Conservation (phyloP, 202 grass and related monocot species). For the Dendrocalamus latiflorus region DNA sequence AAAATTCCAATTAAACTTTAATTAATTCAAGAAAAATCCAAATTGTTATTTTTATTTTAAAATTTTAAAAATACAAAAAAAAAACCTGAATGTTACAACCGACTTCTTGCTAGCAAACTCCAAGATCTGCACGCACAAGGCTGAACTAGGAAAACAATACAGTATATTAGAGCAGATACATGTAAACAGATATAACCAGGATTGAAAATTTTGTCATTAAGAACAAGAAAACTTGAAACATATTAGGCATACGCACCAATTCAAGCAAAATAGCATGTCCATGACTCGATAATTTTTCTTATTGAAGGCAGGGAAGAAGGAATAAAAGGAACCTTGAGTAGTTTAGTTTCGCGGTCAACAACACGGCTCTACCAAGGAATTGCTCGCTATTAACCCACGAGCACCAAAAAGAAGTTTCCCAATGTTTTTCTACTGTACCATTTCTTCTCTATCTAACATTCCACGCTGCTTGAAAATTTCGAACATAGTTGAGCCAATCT, state of each 20-base stretch:
- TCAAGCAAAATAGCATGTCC: constrained; percentile 15
- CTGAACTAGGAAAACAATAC: no score
- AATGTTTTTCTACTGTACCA: constrained; percentile 56
- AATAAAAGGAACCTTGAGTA: neutral
- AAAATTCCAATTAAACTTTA: no score
- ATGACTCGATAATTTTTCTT: constrained; percentile 31
- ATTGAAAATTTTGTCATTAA: neutral
- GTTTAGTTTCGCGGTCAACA: constrained; percentile 8
- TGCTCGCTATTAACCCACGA: constrained; percentile 38
- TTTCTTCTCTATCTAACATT: constrained; percentile 38
- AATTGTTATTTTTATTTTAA: no score
- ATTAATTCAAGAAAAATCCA: no score
- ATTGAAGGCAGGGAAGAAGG: constrained; percentile 4
- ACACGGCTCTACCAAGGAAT: constrained; percentile 27
- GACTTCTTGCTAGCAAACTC: no score
- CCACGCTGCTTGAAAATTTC: constrained; percentile 86
- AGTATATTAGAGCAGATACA: no score
- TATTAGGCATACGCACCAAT: neutral
- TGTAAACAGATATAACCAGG: neutral
- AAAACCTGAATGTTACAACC: no score
- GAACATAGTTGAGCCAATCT: constrained; percentile 79
- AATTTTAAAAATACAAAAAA: no score
- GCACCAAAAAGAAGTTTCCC: constrained; percentile 33
- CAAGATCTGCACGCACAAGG: no score
- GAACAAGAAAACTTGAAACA: neutral